Base-by-base conservation (phyloP, 164 flowering plant species). In the Paratinospora sagittata region DNA sequence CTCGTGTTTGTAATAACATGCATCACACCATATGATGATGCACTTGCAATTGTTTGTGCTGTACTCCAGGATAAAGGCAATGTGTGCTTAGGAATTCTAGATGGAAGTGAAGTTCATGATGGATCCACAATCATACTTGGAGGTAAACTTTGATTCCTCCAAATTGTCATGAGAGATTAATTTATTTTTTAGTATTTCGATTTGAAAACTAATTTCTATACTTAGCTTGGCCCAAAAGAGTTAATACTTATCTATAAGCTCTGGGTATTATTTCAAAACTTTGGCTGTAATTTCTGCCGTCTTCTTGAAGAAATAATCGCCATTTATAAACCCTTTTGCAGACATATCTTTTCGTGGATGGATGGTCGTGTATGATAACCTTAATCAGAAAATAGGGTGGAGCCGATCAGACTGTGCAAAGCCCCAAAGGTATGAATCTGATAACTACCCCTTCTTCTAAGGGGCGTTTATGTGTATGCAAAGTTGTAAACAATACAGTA, bases 61-160 rank as follows among this genome's bases (percentile, higher is more conserved):
- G 26, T 68, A 63, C 19, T 79, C 81, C 87, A 89, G 97, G 76
- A 73, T 19, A 82, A 85, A 72, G 93, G 97, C 62, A 88, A 89
- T 72, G 84, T 89, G 23, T 90, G 96, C 77, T 82, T 90, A 81
- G 96, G 93, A 21, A 83, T 89, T 60, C 89, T 90, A 68, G 90
- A 90, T 75, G 96, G 93, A 69, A 87, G 88, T 75, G 45, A 81
- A 10, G 84, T 89, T 17, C 88, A 81, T 71, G 87, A 84, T 78
- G 90, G 87, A 24, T 80, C 90, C 62, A 75, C 83, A 58, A 75
- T 81, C 63, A 79, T 89, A 77, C 86, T 90, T 72, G 97, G 97
- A 85, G 97, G 97, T 89, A 72, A 16, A 70, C 61, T 61, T 26
- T 72, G 61, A 36, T 39, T 41, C 63, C 63, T 57, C 16, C 27